Evolutionary conservation across 2,329 filamentous ascomycete genomes (phyloP).

Genomic region (Colletotrichum sp.): DNA sequence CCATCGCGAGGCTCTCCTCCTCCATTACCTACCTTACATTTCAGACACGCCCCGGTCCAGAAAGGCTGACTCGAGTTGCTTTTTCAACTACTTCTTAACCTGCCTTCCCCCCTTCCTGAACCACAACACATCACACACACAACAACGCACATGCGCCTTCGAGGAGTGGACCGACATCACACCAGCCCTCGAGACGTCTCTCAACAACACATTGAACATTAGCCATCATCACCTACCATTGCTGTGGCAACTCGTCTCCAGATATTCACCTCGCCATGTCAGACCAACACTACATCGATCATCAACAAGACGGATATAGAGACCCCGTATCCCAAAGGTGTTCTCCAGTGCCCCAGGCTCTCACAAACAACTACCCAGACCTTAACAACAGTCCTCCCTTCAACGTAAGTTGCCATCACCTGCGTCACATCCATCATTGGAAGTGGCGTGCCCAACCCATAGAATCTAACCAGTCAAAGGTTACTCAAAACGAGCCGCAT

Average conservation of each 20-base stretch:
- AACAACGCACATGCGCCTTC: constrained; percentile 29
- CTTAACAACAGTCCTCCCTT: constrained; percentile 26
- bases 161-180: background rate
- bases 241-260: background rate
- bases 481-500: constrained; percentile 43
- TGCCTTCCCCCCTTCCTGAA: background rate
- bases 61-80: constrained; percentile 28
- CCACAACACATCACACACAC: constrained; percentile 22
- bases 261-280: constrained; percentile 10
- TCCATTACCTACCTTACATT: background rate
- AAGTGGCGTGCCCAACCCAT: background rate
- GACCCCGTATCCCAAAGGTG: constrained; percentile 8
- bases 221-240: background rate
- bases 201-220: background rate
- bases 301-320: constrained; percentile 3
- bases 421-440: background rate
- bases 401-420: constrained; percentile 30
- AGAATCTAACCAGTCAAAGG: constrained; percentile 21
- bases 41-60: constrained; percentile 30
- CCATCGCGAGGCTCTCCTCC: constrained; percentile 16
- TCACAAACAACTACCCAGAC: background rate
- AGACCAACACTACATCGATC: constrained; percentile 17
- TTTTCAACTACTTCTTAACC: constrained; percentile 7
- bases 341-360: constrained; percentile 2
- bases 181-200: background rate